A percentile compares a stretch with the other conserved stretches of the same genome.
Conservation (phyloP, 2,329 filamentous ascomycete species). For the Neonectria ditissima region DNA sequence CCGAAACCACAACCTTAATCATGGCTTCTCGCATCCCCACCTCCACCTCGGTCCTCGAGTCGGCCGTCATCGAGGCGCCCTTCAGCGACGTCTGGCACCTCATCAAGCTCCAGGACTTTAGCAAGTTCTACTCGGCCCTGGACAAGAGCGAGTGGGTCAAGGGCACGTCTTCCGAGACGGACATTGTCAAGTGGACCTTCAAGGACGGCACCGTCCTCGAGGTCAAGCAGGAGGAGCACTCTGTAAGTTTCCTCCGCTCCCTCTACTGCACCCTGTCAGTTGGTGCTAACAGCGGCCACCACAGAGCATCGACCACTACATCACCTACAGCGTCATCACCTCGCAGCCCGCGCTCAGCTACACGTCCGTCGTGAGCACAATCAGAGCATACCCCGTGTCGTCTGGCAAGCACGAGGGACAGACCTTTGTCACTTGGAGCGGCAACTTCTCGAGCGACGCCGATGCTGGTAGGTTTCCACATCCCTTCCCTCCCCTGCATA, state of each 20-base stretch:
- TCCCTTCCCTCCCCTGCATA: slow-evolving; percentile 17
- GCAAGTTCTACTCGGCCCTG: slow-evolving; percentile 74
- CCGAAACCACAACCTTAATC: neutral
- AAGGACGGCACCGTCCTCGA: slow-evolving; percentile 76
- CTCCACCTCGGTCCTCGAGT: slow-evolving; percentile 74
- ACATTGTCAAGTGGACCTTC: slow-evolving; percentile 77
- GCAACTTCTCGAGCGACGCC: slow-evolving; percentile 77
- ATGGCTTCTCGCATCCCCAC: slow-evolving; percentile 64
- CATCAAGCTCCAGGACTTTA: slow-evolving; percentile 79
- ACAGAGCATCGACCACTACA: slow-evolving; percentile 73
- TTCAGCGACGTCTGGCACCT: slow-evolving; percentile 78
- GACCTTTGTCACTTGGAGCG: slow-evolving; percentile 77
- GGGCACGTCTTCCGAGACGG: slow-evolving; percentile 71
- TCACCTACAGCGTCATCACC: slow-evolving; percentile 79
- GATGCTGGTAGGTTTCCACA: slow-evolving; percentile 72
- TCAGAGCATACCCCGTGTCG: slow-evolving; percentile 75
- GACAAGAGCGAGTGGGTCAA: slow-evolving; percentile 72
- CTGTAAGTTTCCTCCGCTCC: no score
- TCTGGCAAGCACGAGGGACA: slow-evolving; percentile 72
- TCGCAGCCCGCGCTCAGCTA: slow-evolving; percentile 74
- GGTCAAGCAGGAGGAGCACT: slow-evolving; percentile 83
- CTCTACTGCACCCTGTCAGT: neutral
- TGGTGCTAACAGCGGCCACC: slow-evolving; percentile 32
- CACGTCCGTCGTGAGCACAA: slow-evolving; percentile 74
- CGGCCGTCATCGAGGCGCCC: slow-evolving; percentile 74